Evolutionary conservation across 306 rosid species (phyloP).

Genomic region (Vigna nakashimae): DNA sequence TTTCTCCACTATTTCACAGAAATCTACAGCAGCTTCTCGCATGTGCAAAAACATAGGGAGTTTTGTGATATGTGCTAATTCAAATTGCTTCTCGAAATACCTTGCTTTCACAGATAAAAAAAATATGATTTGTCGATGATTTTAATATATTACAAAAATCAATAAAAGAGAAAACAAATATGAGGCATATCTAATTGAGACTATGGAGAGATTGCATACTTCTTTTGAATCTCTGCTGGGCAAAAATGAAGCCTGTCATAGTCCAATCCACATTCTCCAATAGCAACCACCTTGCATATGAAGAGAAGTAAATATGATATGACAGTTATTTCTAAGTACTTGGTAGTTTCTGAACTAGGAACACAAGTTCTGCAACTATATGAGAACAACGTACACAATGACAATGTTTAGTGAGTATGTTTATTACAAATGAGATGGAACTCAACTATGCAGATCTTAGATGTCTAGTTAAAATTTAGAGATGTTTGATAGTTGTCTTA

Average conservation of each 20-base stretch:
- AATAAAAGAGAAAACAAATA: background rate
- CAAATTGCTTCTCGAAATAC: slow-evolving; percentile 95
- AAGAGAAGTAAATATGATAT: slow-evolving; percentile 20
- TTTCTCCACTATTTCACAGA: slow-evolving; percentile 84
- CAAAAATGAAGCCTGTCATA: slow-evolving; percentile 96
- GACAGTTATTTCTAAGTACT: slow-evolving; percentile 25
- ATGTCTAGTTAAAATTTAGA: slow-evolving; percentile 19
- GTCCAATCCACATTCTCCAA: slow-evolving; percentile 98
- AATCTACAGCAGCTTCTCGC: slow-evolving; percentile 95
- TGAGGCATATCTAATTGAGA: slow-evolving; percentile 16
- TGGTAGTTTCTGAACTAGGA: slow-evolving; percentile 26
- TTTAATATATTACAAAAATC: slow-evolving; percentile 27
- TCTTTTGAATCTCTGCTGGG: slow-evolving; percentile 86
- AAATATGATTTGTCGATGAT: background rate
- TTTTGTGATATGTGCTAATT: slow-evolving; percentile 76
- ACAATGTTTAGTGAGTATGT: background rate
- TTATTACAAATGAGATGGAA: slow-evolving; percentile 7
- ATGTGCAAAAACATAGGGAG: slow-evolving; percentile 96
- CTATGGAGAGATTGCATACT: slow-evolving; percentile 54
- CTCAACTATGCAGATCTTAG: slow-evolving; percentile 7
- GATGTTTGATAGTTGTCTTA: slow-evolving; percentile 14
- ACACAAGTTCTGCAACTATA: slow-evolving; percentile 32
- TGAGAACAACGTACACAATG: slow-evolving; percentile 18
- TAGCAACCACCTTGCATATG: slow-evolving; percentile 78
- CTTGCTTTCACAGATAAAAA: slow-evolving; percentile 52